These are phyloP conservation scores for Calcarisporium arbuscula DNA, from an alignment of 2,329 filamentous ascomycete genomes.

Conservation along the genomic window DNA sequence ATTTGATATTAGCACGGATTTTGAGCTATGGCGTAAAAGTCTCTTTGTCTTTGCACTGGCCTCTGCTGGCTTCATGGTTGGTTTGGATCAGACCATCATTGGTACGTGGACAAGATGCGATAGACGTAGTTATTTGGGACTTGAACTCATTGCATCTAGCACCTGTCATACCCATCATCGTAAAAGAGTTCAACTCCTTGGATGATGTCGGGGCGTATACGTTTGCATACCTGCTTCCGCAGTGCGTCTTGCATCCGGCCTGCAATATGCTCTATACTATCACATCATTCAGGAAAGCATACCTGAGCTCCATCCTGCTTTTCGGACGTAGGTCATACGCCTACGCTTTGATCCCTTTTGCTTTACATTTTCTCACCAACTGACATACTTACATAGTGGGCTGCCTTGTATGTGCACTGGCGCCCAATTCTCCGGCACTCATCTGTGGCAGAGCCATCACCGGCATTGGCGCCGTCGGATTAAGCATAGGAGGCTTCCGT, in stretches of 20 bases:
- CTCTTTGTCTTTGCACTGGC: slow-evolving; percentile 2
- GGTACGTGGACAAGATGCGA: neutral
- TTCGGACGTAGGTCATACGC: too few species aligned
- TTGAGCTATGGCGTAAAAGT: slow-evolving; percentile 1
- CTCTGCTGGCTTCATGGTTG: slow-evolving; percentile 4
- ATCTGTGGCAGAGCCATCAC: slow-evolving; percentile 2
- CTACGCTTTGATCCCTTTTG: too few species aligned
- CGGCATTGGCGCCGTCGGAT: slow-evolving; percentile 1
- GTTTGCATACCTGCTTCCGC: slow-evolving; percentile 3
- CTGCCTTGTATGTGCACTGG: slow-evolving; percentile 1
- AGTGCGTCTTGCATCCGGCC: slow-evolving; percentile 1
- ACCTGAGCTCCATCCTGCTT: neutral
- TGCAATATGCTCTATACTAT: slow-evolving; percentile 1
- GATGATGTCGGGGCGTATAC: slow-evolving; percentile 3
- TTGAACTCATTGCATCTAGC: too few species aligned
- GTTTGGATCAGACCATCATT: slow-evolving; percentile 4
- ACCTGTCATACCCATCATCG: slow-evolving; percentile 2
- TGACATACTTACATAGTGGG: neutral
- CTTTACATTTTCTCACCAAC: too few species aligned
- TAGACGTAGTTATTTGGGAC: neutral
- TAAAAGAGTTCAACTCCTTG: slow-evolving; percentile 1
- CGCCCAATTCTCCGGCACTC: slow-evolving; percentile 1
- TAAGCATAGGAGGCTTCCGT: slow-evolving; percentile 4
- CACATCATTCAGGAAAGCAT: slow-evolving; percentile 1
- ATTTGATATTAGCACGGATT: slow-evolving; percentile 1